Evolutionary conservation across 345 rosid genomes (phyloP).

Genomic region (Gossypium longicalyx): DNA sequence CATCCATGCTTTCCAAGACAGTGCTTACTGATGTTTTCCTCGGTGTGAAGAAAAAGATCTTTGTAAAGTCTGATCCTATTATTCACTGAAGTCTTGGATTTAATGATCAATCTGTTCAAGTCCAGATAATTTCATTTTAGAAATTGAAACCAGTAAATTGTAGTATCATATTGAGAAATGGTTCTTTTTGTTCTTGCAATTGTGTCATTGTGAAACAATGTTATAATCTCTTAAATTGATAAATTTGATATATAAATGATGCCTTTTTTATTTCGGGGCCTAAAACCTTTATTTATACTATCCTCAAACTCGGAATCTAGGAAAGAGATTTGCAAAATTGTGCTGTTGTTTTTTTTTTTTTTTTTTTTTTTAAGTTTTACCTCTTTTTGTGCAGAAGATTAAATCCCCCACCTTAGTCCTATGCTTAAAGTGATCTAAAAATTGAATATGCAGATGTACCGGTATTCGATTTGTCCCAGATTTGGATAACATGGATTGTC

Average conservation of each 20-base stretch:
- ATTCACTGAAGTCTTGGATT: background rate
- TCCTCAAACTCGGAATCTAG: background rate
- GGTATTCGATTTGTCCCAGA: too few species aligned
- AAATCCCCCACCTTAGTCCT: too few species aligned
- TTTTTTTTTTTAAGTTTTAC: too few species aligned
- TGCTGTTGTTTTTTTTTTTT: too few species aligned
- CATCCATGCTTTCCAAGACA: background rate
- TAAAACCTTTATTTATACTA: background rate
- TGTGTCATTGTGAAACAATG: background rate
- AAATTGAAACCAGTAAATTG: background rate
- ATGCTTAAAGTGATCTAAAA: too few species aligned
- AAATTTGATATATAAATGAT: background rate
- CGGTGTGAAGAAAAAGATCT: background rate
- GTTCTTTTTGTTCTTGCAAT: background rate
- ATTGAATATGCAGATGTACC: too few species aligned
- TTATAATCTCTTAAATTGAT: background rate
- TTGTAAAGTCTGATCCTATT: background rate
- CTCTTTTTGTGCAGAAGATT: too few species aligned
- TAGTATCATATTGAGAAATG: background rate
- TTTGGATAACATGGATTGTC: too few species aligned
- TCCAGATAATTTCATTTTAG: background rate
- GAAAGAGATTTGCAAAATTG: too few species aligned
- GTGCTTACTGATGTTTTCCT: conserved; percentile 7
- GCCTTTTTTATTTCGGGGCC: background rate
- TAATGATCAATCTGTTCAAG: background rate